Conservation (phyloP, 2,329 filamentous ascomycete genomes). For the Colletotrichum sp. region DNA sequence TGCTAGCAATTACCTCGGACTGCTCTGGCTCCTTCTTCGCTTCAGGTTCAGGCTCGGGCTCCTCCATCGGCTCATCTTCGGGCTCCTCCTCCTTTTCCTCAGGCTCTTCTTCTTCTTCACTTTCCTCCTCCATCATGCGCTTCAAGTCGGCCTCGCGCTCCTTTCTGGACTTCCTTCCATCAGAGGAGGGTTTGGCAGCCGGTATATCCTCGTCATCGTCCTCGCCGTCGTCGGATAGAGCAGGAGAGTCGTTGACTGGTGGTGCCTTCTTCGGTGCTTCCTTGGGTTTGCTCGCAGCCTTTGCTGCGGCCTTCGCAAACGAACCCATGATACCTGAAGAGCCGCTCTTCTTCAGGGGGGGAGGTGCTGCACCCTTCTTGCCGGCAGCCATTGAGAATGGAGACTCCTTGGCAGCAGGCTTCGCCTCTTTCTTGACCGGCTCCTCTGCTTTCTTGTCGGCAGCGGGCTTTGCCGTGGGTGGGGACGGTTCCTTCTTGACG, state of each 20-base stretch:
- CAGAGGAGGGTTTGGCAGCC: constrained; percentile 36
- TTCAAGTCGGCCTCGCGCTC: constrained; percentile 70
- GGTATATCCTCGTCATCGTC: constrained; percentile 60
- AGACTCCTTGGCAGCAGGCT: constrained; percentile 42
- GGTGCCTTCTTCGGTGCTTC: constrained; percentile 1
- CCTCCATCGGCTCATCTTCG: constrained; percentile 45
- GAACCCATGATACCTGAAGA: constrained; percentile 73
- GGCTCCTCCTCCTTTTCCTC: constrained; percentile 55
- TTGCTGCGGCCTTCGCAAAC: constrained; percentile 67
- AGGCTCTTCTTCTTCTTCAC: constrained; percentile 66
- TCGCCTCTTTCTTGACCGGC: constrained; percentile 39
- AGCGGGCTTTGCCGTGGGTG: constrained; percentile 19
- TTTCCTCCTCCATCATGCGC: constrained; percentile 78
- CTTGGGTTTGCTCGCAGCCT: constrained; percentile 21
- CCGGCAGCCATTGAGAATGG: constrained; percentile 37
- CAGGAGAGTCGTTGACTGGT: constrained; percentile 26
- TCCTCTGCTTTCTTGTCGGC: constrained; percentile 24
- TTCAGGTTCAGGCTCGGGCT: constrained; percentile 40
- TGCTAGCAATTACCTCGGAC: constrained; percentile 58
- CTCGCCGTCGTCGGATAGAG: constrained; percentile 55
- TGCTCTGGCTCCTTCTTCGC: constrained; percentile 46
- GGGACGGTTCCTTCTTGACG: constrained; percentile 35
- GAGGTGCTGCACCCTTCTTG: constrained; percentile 39
- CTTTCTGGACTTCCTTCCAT: constrained; percentile 51
- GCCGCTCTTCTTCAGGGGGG: constrained; percentile 60